These are phyloP conservation scores for Blechomonas ayalai DNA, from an alignment of 208 protist species.

Conservation along the genomic window DNA sequence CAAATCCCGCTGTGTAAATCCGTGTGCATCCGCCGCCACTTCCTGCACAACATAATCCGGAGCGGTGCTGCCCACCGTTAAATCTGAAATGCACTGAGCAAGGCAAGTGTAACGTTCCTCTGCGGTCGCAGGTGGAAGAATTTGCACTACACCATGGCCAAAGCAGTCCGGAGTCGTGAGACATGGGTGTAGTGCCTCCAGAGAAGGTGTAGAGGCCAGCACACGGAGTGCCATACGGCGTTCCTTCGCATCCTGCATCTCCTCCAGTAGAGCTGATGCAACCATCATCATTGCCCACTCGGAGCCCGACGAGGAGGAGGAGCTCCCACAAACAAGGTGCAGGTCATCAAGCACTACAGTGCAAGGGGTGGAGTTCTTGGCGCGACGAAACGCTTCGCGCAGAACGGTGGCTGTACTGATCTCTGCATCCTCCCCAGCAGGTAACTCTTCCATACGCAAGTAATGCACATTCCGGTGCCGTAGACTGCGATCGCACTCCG, in stretches of 20 bases:
- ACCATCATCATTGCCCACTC: slow-evolving; percentile 34
- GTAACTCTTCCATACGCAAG: slow-evolving; percentile 30
- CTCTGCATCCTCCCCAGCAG: slow-evolving; percentile 24
- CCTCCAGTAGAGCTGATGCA: slow-evolving; percentile 20
- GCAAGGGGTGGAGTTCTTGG: slow-evolving; percentile 79
- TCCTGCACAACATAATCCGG: slow-evolving; percentile 9
- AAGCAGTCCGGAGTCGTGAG: slow-evolving; percentile 13
- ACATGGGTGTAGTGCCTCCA: slow-evolving; percentile 17
- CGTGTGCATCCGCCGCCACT: slow-evolving; percentile 33
- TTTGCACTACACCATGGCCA: neutral
- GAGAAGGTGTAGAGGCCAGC: slow-evolving; percentile 19
- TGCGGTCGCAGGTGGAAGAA: slow-evolving; percentile 10
- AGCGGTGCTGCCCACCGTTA: neutral
- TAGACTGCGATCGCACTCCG: neutral
- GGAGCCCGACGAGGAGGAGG: slow-evolving; percentile 15
- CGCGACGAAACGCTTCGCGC: slow-evolving; percentile 86
- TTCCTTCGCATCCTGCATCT: slow-evolving; percentile 21
- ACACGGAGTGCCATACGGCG: slow-evolving; percentile 18
- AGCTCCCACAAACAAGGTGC: slow-evolving; percentile 30
- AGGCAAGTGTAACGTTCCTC: slow-evolving; percentile 20
- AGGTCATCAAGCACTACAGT: slow-evolving; percentile 45
- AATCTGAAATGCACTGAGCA: slow-evolving; percentile 5
- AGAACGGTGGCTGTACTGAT: slow-evolving; percentile 86
- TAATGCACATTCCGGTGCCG: slow-evolving; percentile 6
- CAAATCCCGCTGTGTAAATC: slow-evolving; percentile 58